These are phyloP conservation scores for Clausena lansium DNA, from an alignment of 345 rosid species.

Conservation along the genomic window DNA sequence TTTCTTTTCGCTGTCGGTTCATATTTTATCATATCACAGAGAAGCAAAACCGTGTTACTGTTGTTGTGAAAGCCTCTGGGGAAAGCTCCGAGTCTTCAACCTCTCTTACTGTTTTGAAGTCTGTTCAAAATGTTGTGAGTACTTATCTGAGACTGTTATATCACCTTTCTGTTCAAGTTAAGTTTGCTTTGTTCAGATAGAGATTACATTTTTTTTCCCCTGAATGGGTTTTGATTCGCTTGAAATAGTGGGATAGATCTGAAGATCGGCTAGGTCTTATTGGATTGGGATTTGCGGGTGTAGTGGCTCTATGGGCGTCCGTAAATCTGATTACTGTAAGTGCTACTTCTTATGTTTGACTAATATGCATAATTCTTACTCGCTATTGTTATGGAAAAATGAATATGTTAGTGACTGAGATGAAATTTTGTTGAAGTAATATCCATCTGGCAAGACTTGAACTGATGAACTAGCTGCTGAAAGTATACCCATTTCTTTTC, in stretches of 20 bases:
- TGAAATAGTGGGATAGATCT: slow-evolving; percentile 67
- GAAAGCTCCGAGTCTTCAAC: slow-evolving; percentile 63
- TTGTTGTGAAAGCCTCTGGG: slow-evolving; percentile 54
- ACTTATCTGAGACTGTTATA: background rate
- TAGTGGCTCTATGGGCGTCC: slow-evolving; percentile 77
- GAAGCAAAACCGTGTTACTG: slow-evolving; percentile 28
- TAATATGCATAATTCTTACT: background rate
- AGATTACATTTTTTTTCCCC: background rate
- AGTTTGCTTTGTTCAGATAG: background rate
- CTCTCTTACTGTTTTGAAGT: slow-evolving; percentile 52
- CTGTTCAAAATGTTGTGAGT: slow-evolving; percentile 73
- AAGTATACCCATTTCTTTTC: background rate
- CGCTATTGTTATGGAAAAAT: background rate
- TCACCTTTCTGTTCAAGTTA: background rate
- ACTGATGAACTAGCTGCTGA: background rate
- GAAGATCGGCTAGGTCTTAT: slow-evolving; percentile 77
- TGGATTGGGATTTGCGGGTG: slow-evolving; percentile 76
- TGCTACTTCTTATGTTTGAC: background rate
- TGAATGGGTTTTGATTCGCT: slow-evolving; percentile 7
- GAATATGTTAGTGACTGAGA: background rate
- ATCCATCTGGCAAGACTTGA: background rate
- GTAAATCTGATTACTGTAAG: slow-evolving; percentile 62
- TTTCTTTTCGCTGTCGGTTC: background rate
- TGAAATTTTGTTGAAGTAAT: background rate
- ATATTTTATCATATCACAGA: slow-evolving; percentile 35